Percentiles rank a stretch among this genome's conserved stretches.
These are phyloP conservation scores for Globisporangium cederbergense DNA, from an alignment of 352 stramenopile genomes.

Conservation along the genomic window DNA sequence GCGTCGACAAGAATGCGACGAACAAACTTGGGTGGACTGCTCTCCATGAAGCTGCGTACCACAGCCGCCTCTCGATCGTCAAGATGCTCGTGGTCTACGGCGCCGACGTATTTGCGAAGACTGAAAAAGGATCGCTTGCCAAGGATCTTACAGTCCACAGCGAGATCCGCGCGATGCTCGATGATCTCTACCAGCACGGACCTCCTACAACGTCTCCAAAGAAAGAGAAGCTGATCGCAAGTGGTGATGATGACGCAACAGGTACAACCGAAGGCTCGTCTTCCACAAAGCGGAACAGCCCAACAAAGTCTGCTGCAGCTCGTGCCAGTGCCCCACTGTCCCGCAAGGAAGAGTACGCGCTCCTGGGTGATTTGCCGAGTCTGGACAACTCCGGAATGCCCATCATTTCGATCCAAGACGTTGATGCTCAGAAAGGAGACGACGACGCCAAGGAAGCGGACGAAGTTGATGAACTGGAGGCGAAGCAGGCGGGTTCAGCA, in stretches of 20 bases:
- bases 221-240: constrained; percentile 7
- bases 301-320: constrained; percentile 24
- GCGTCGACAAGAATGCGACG: constrained; percentile 71
- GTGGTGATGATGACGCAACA: constrained; percentile 1
- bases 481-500: constrained; percentile 6
- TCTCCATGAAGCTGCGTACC: constrained; percentile 75
- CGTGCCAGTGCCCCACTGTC: constrained; percentile 30
- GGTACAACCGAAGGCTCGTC: constrained; percentile 6
- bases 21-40: constrained; percentile 79
- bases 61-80: constrained; percentile 70
- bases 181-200: constrained; percentile 54
- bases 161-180: constrained; percentile 75
- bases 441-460: constrained; percentile 27
- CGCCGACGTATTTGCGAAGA: constrained; percentile 61
- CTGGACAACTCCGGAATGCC: constrained; percentile 32
- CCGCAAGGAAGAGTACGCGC: constrained; percentile 77
- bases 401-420: constrained; percentile 61
- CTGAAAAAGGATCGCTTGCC: constrained; percentile 60
- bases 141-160: constrained; percentile 77
- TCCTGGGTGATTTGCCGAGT: constrained; percentile 71
- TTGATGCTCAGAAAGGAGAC: constrained; percentile 18
- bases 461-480: constrained; percentile 24
- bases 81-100: constrained; percentile 78
- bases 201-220: constrained; percentile 27
- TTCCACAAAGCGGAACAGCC: constrained; percentile 28